Base-by-base conservation (phyloP, 495 filamentous ascomycete genomes). In the Xylaria telfairii region DNA sequence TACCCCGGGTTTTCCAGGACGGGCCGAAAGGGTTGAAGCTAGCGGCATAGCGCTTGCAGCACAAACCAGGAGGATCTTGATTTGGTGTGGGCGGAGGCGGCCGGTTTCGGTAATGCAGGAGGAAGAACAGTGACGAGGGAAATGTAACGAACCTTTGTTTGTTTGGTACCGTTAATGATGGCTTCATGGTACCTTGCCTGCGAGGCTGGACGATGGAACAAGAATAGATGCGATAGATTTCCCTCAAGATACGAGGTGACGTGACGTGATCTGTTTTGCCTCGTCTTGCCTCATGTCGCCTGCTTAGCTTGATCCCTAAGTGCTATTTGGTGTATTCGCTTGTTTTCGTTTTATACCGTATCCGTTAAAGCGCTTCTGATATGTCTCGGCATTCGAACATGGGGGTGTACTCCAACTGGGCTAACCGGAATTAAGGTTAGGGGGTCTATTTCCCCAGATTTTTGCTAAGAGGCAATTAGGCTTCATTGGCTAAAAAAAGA, bases 1-100 rank as follows among this genome's bases (percentile, higher is more conserved):
- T 70, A 73, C 74, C 71, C 72, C 72, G 66, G 71, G 72, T 73
- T 70, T 49, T 61, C 34, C 51, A 76, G 70, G 71, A 68, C 76
- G 74, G 76, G 26, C 76, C 76, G 74, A 76, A 76, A 74, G 60
- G 66, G 59, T 46, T 67, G 67, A 63, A 44, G 67, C 67, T 63
- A 69, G 67, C 67, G 67, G 67, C 46, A 42, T 34, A 53, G 12
- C 54, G 37, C 47, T 47, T 62, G 67, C 57, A 54, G 56, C 54
- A 26, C 44, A 32, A 39, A 68, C 53, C 54, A 69, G 54, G 56
- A 69, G 57, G 47, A 67, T 69, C 42, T 49, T 65, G 44, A 51
- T 49, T 49, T 41, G 26, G 46, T 54, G 64, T 66, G 64, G 47
- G 64, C 64, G 64, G 64, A 54, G 64, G 64, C 34, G 46, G 46